Evolutionary conservation across 106 monocot species (phyloP).

Genomic region (Xerophyta viscosa): DNA sequence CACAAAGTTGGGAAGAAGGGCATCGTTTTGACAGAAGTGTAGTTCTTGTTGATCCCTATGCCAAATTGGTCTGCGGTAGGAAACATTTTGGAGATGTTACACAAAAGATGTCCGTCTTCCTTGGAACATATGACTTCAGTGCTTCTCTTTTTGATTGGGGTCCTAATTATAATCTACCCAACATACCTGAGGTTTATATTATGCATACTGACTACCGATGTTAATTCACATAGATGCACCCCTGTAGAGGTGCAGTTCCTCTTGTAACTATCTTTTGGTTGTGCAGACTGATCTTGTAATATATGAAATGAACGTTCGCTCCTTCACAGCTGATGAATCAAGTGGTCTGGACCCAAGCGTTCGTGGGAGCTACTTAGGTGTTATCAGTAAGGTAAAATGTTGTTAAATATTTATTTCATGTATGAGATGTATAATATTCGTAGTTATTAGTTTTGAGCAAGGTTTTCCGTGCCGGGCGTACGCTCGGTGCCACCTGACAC

Average conservation of each 20-base stretch:
- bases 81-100: conserved; percentile 62
- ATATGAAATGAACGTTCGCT: conserved; percentile 97
- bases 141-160: conserved; percentile 85
- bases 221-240: too few species aligned
- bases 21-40: conserved; percentile 69
- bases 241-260: too few species aligned
- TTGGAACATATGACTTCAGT: conserved; percentile 82
- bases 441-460: too few species aligned
- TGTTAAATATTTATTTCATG: not conserved
- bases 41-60: conserved; percentile 94
- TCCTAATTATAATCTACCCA: conserved; percentile 69
- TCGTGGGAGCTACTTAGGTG: conserved; percentile 92
- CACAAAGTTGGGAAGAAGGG: conserved; percentile 60
- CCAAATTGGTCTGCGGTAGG: conserved; percentile 81
- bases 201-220: not conserved
- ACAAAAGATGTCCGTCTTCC: conserved; percentile 43
- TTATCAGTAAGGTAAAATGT: conserved; percentile 64
- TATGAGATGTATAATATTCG: too few species aligned
- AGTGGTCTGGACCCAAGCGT: conserved; percentile 59
- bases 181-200: conserved; percentile 71
- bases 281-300: conserved; percentile 86
- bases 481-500: too few species aligned
- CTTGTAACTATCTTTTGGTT: not conserved
- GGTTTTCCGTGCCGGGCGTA: too few species aligned
- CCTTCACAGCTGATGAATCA: conserved; percentile 85